Percentiles rank a stretch among this genome's conserved stretches.
These are phyloP conservation scores for Santalum album DNA, from an alignment of 164 flowering plant genomes.

Conservation along the genomic window DNA sequence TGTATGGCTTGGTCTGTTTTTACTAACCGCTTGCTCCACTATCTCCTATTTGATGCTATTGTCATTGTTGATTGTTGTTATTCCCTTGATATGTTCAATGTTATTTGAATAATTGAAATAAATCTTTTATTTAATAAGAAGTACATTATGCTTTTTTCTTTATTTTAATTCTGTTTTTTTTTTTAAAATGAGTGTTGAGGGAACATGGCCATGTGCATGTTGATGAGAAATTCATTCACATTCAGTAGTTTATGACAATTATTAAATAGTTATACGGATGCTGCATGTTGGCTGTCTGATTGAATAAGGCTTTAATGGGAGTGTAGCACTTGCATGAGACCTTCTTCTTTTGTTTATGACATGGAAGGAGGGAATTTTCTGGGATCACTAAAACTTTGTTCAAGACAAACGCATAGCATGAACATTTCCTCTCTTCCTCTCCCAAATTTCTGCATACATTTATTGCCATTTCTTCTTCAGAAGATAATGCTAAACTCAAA, in stretches of 20 bases:
- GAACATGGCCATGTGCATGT: constrained; percentile 57
- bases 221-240: constrained; percentile 31
- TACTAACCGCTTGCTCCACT: constrained; percentile 14
- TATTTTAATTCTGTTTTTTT: constrained; percentile 6
- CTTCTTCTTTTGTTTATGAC: background rate
- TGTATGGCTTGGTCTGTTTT: constrained; percentile 23
- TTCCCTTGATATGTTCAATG: constrained; percentile 10
- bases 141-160: constrained; percentile 12
- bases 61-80: constrained; percentile 22
- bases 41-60: constrained; percentile 9
- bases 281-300: no score
- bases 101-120: background rate
- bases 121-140: constrained; percentile 4
- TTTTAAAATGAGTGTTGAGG: constrained; percentile 21
- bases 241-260: constrained; percentile 18
- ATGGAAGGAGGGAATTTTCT: background rate
- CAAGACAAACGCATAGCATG: background rate
- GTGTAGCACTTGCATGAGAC: constrained; percentile 10
- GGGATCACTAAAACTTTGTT: constrained; percentile 1
- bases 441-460: no score
- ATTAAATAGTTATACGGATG: no score
- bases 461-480: no score
- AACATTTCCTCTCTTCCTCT: constrained; percentile 1
- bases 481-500: no score
- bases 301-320: background rate